phyloP scores from a whole-genome alignment of 2,329 filamentous ascomycete species.

The Capronia coronata region DNA sequence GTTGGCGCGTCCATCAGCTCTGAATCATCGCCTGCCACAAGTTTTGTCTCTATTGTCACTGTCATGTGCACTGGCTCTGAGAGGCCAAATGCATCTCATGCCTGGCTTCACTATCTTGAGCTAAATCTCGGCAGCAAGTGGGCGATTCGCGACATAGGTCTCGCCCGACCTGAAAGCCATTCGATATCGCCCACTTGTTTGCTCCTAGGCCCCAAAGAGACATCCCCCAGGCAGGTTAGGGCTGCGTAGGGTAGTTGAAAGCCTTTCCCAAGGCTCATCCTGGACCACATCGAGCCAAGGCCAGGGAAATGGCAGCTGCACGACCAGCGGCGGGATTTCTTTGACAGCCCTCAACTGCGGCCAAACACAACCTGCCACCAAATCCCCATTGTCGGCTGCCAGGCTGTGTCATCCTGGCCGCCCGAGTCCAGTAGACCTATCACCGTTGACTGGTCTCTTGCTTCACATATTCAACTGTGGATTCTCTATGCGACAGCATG shows the following conservation, averaged over 20 bases:
- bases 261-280: slow-evolving; percentile 5
- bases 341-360: slow-evolving; percentile 11
- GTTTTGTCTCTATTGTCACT: no score
- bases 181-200: slow-evolving; percentile 13
- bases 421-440: slow-evolving; percentile 2
- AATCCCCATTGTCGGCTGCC: slow-evolving; percentile 3
- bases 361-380: neutral
- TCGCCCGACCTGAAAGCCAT: slow-evolving; percentile 13
- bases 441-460: neutral
- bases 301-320: slow-evolving; percentile 15
- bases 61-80: no score
- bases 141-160: no score
- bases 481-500: slow-evolving; percentile 2
- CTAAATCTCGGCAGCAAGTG: no score
- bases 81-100: no score
- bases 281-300: slow-evolving; percentile 20
- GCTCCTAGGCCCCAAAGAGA: slow-evolving; percentile 10
- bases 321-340: slow-evolving; percentile 15
- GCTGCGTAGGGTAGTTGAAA: neutral
- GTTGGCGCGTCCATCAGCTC: no score
- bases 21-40: no score
- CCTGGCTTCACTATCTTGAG: no score
- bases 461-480: slow-evolving; percentile 1
- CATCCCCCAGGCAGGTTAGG: no score
- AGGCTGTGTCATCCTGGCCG: slow-evolving; percentile 11